Evolutionary conservation across 352 stramenopile genomes (phyloP), one percentile per base, ranked within the genome.

Genomic region (Pythium graminicola): DNA sequence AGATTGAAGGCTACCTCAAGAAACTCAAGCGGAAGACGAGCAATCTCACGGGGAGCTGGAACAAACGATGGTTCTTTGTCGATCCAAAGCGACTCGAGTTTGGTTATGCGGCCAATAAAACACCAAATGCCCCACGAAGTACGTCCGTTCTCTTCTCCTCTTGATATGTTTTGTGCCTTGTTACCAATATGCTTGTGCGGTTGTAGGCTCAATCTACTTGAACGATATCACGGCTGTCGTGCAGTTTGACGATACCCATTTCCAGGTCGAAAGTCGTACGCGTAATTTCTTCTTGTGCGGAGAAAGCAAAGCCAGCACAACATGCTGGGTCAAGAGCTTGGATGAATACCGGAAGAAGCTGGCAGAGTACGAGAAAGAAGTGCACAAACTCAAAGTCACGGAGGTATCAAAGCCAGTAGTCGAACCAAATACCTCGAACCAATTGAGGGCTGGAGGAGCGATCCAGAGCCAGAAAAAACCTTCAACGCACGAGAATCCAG

Each of bases 41-140:
- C 61, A 89, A 75, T 60, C 38, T 86, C 32, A 75, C 67, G 20
- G 78, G 77, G 2, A 86, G 81, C 53, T 93, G 78, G 80, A 93
- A 89, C 73, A 87, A 84, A 57, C 77, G 82, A 26, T 93, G 78
- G 82, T 93, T 93, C 67, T 93, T 88, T 33, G 78, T 93, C 23
- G 80, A 93, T 47, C 62, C 70, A 4, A 78, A 82, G 62, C 75
- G 73, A 9, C 69, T 72, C 20, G 82, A 91, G 39, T 91, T 93
- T 49, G 73, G 82, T 2, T 93, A 93, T 46, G 60, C 82, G 0
- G 69, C 76, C 32, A 80, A 41, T 47, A 78, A 81, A 51, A 41
- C 64, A 0, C 64, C 70, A 0, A 76, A 55, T 6, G 72, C 67
- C 1, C 64, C 73, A 11, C 58, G 65, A 39, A 86, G 76, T 88